Percentiles rank a stretch among this genome's conserved stretches.
These are phyloP conservation scores for Phytophthora fragariae DNA, from an alignment of 352 stramenopile species.

Conservation along the genomic window DNA sequence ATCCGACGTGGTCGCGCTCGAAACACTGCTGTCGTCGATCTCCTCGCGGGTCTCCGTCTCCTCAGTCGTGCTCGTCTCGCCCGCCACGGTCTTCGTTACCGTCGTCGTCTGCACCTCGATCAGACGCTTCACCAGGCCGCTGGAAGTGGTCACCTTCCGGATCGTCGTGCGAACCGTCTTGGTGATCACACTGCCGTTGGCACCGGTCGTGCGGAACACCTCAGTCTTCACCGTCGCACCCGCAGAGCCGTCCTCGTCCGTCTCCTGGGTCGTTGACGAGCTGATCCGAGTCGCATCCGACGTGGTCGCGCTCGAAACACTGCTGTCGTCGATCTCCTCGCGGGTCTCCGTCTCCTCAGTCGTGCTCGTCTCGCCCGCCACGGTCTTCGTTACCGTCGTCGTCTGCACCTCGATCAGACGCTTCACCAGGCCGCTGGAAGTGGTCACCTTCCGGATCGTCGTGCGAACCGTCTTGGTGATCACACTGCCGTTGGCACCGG, in stretches of 20 bases:
- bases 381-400: conserved; percentile 15
- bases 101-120: conserved; percentile 29
- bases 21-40: conserved; percentile 15
- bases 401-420: conserved; percentile 15
- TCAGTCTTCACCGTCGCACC: conserved; percentile 15
- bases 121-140: conserved; percentile 8
- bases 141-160: conserved; percentile 18
- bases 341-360: conserved; percentile 21
- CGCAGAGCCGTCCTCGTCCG: conserved; percentile 4
- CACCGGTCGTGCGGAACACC: conserved; percentile 8
- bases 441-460: conserved; percentile 14
- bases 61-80: conserved; percentile 24
- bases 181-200: conserved; percentile 13
- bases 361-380: conserved; percentile 14
- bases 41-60: conserved; percentile 32
- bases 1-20: conserved; percentile 16
- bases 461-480: conserved; percentile 19
- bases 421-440: conserved; percentile 14
- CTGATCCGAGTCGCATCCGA: conserved; percentile 4
- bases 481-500: conserved; percentile 8
- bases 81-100: conserved; percentile 15
- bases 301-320: conserved; percentile 3
- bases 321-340: conserved; percentile 13
- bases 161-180: conserved; percentile 24
- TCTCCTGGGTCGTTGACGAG: conserved; percentile 9